These are phyloP conservation scores for Suhomyces bribrorum DNA, from an alignment of 1,139 yeast genomes.

Conservation along the genomic window DNA sequence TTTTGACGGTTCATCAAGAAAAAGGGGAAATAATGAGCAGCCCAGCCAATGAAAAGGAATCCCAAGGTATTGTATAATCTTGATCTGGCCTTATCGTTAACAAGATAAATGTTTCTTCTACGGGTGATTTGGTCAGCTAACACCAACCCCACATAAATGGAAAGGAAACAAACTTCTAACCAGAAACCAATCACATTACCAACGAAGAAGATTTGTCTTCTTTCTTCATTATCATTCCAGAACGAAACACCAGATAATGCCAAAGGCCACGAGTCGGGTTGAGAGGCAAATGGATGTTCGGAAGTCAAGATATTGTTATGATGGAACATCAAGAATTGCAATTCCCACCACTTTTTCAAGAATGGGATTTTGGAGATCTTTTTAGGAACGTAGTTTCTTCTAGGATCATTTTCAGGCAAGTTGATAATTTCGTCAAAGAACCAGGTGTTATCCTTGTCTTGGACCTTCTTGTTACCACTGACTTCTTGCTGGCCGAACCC, in stretches of 20 bases:
- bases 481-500: conserved; percentile 90
- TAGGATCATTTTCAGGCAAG: conserved; percentile 53
- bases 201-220: conserved; percentile 78
- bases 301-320: conserved; percentile 86
- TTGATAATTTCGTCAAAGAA: conserved; percentile 68
- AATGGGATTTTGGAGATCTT: conserved; percentile 63
- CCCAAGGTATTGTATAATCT: conserved; percentile 80
- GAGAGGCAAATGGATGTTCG: conserved; percentile 95
- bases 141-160: conserved; percentile 60
- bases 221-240: conserved; percentile 75
- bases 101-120: conserved; percentile 64
- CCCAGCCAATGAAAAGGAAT: conserved; percentile 85
- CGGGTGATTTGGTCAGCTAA: conserved; percentile 76
- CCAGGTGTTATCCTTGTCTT: conserved; percentile 74
- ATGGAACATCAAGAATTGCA: conserved; percentile 85
- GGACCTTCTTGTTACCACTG: conserved; percentile 85
- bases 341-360: conserved; percentile 83
- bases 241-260: conserved; percentile 90
- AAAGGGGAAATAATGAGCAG: conserved; percentile 87
- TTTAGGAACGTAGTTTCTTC: conserved; percentile 62
- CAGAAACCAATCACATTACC: conserved; percentile 95
- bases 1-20: conserved; percentile 91
- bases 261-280: conserved; percentile 94
- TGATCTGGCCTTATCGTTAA: conserved; percentile 65
- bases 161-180: conserved; percentile 71